Evolutionary conservation across 2,329 filamentous ascomycete genomes (phyloP), one percentile per base, ranked within the genome.

Genomic region (Pestalotiopsis sp.): DNA sequence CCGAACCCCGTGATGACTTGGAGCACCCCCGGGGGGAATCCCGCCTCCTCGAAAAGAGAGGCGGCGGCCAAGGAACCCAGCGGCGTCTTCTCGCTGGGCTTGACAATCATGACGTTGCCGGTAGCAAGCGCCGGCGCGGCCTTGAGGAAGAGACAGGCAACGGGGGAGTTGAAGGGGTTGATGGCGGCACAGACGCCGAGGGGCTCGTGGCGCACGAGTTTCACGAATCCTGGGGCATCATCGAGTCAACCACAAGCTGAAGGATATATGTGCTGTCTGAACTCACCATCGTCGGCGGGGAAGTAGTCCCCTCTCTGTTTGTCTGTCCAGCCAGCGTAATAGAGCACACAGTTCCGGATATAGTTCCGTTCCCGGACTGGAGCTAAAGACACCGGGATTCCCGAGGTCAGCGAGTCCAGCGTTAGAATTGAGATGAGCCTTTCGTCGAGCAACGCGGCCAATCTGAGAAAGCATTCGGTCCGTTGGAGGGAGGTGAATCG

Each of bases 1-100:
- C 83, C 83, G 66, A 82, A 78, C 1, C 84, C 82, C n/a, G 79
- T 78, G 1, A 85, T 69, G 41, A 82, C 68, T 59, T 82, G 76
- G 31, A 82, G 73, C 2, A 82, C 80, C 1, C 82, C 82, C 0
- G 79, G 75, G 0, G 81, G 81, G 64, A 83, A 80, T 1, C 81
- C 81, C 2, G 81, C 81, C 66, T 80, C 73, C 27, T 73, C 73
- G 58, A 80, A 74, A n/a, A 82, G 70, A 2, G 68, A 63, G 0
- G 74, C 79, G 4, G 80, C 68, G 7, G 73, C 72, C 7, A 79
- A 71, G 1, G 76, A 71, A 11, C 69, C 72, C 7, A 82, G 75
- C 3, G 81, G 81, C 4, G 79, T 76, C 68, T 81, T 80, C 68
- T 82, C 80, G 2, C 78, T 79, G 5, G 80, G 73, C 69, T 83